Base-by-base conservation (phyloP, 805 yeast species). In the Saccharomycopsis babjevae region DNA sequence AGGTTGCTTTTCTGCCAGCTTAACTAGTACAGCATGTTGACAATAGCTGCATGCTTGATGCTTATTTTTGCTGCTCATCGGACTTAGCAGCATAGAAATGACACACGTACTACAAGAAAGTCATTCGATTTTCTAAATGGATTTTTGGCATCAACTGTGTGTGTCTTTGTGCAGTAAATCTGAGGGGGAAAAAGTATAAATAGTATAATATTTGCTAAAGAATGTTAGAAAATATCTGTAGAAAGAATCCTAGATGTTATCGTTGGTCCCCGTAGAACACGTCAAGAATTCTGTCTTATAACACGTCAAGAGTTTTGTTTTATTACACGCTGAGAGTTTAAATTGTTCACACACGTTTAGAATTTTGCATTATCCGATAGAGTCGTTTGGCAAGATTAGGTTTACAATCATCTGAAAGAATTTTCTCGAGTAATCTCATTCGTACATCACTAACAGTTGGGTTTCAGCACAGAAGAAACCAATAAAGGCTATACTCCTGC, bases 41-140 rank as follows among this genome's bases (percentile, higher is more conserved):
- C 22, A 40, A 2, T n/a, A n/a, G 22, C 22, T 40, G 46, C 46
- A 40, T 40, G 46, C 22, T 40, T 40, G 46, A 40, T 40, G 52
- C 52, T 28, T 46, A 28, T 46, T 46, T 46, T 46, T 46, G 52
- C 28, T 46, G 52, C 52, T 46, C 52, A 46, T 46, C 52, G 52
- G 52, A 46, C 52, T 46, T 46, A 46, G 52, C 52, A 46, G 50
- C 28, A 43, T 8, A 46, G 32, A 46, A 11, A 46, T 46, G 52
- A 46, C 52, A 46, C 52, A 46, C 16, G 52, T 25, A 22, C 52
- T n/a, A 25, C 16, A 46, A 46, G 52, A 46, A 46, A 46, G 52
- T 46, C 52, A 46, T 46, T 46, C 52, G 52, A 46, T 46, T 46
- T 22, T 46, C 25, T 46, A 6, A 18, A 11, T 42, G 30, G 38